Evolutionary conservation across 2,329 filamentous ascomycete genomes (phyloP).

Genomic region (Tolypocladium amazonense): DNA sequence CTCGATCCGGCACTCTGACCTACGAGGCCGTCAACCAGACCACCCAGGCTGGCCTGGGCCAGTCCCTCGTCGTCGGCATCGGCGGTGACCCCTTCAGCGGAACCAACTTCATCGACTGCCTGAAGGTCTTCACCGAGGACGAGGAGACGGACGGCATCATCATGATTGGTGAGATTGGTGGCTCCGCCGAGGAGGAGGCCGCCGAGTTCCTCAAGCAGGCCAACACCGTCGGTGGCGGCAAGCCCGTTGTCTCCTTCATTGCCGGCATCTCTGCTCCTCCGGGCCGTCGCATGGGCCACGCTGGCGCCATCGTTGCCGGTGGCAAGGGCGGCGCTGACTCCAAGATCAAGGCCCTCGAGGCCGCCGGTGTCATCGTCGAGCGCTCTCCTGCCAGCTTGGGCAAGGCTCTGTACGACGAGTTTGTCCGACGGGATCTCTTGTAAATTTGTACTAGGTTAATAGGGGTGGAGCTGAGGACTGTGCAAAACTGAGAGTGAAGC

Average conservation of each 20-base stretch:
- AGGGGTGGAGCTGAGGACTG: neutral
- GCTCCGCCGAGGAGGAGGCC: conserved; percentile 93
- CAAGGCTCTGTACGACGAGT: conserved; percentile 89
- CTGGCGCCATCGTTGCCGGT: conserved; percentile 93
- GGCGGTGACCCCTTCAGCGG: conserved; percentile 97
- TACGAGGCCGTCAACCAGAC: conserved; percentile 99
- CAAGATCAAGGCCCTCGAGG: conserved; percentile 92
- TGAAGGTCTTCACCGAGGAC: conserved; percentile 93
- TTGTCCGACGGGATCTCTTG: conserved; percentile 90
- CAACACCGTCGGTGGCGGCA: conserved; percentile 75
- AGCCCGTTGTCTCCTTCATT: conserved; percentile 97
- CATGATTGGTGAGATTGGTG: conserved; percentile 99
- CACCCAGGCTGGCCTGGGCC: conserved; percentile 89
- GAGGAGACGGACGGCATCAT: conserved; percentile 97
- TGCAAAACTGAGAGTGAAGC: conserved; percentile 6
- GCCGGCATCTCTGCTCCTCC: conserved; percentile 96
- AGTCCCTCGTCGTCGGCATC: conserved; percentile 96
- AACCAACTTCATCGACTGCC: conserved; percentile 99
- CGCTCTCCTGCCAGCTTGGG: conserved; percentile 84
- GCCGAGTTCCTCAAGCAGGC: conserved; percentile 89
- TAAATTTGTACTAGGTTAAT: conserved; percentile 34
- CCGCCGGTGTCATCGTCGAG: conserved; percentile 91
- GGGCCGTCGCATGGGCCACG: conserved; percentile 96
- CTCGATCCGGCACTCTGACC: conserved; percentile 92
- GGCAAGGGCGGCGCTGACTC: conserved; percentile 97